These are phyloP conservation scores for Aureobasidium subglaciale DNA, from an alignment of 2,329 filamentous ascomycete genomes.

Conservation along the genomic window DNA sequence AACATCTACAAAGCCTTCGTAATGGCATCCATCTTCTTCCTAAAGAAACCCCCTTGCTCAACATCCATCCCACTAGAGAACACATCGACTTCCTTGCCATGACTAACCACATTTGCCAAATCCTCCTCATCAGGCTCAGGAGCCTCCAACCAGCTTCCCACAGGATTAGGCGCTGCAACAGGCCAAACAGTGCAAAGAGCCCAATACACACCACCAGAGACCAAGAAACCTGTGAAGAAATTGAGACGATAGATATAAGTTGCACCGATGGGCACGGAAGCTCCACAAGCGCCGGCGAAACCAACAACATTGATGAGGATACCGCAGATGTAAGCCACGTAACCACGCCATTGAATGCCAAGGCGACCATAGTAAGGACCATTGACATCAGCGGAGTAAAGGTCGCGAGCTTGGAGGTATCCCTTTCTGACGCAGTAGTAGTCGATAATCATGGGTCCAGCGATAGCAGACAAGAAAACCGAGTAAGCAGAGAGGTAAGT, in stretches of 20 bases:
- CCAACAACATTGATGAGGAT: constrained; percentile 89
- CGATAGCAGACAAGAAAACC: constrained; percentile 88
- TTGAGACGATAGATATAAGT: constrained; percentile 85
- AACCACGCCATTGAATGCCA: constrained; percentile 78
- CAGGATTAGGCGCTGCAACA: constrained; percentile 58
- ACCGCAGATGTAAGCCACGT: constrained; percentile 71
- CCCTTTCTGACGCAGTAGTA: constrained; percentile 83
- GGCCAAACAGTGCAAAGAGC: constrained; percentile 61
- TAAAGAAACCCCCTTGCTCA: constrained; percentile 7
- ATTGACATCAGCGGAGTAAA: constrained; percentile 64
- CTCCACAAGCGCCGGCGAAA: constrained; percentile 74
- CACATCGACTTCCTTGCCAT: not conserved
- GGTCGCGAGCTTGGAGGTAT: constrained; percentile 68
- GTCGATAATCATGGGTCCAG: constrained; percentile 81
- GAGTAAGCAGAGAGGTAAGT: constrained; percentile 89
- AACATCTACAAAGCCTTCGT: not conserved
- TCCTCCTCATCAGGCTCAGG: constrained; percentile 43
- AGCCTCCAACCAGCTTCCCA: constrained; percentile 70
- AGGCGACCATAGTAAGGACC: constrained; percentile 67
- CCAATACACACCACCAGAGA: constrained; percentile 63
- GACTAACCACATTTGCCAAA: constrained; percentile 3
- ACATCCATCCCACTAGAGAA: constrained; percentile 17
- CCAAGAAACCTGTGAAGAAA: constrained; percentile 78
- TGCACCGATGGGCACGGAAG: constrained; percentile 65
- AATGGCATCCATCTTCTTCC: constrained; percentile 13